Evolutionary conservation across 805 yeast species (phyloP).

Genomic region (Candida tallmaniae): DNA sequence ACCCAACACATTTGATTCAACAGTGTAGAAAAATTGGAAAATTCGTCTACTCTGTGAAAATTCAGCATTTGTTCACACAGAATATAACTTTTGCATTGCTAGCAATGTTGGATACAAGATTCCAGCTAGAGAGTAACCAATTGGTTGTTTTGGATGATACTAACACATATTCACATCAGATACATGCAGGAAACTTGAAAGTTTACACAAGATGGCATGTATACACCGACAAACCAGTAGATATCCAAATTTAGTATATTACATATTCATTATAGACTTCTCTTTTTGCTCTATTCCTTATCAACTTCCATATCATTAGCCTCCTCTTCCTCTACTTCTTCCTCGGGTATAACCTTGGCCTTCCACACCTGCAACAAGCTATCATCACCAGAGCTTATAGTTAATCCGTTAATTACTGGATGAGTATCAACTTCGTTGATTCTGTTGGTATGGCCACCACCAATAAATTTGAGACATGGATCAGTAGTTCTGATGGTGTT

Average conservation of each 20-base stretch:
- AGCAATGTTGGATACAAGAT: slow-evolving; percentile 8
- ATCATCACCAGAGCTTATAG: slow-evolving; percentile 73
- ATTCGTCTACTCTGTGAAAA: slow-evolving; percentile 10
- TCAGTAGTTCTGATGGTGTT: slow-evolving; percentile 41
- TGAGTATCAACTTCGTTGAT: slow-evolving; percentile 68
- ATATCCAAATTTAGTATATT: neutral
- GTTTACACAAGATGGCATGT: slow-evolving; percentile 12
- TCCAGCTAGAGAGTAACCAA: slow-evolving; percentile 2
- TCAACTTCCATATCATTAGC: slow-evolving; percentile 12
- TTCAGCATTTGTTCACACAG: slow-evolving; percentile 1
- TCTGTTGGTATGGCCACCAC: slow-evolving; percentile 80
- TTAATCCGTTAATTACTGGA: slow-evolving; percentile 52
- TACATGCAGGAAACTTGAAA: slow-evolving; percentile 1
- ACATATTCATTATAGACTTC: neutral
- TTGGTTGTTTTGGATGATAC: slow-evolving; percentile 8
- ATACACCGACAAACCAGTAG: slow-evolving; percentile 11
- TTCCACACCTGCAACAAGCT: slow-evolving; percentile 73
- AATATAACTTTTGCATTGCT: slow-evolving; percentile 3
- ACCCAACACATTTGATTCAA: slow-evolving; percentile 9
- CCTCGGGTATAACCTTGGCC: slow-evolving; percentile 47
- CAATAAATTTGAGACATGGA: slow-evolving; percentile 73
- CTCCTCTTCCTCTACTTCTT: slow-evolving; percentile 25
- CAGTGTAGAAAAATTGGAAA: slow-evolving; percentile 7
- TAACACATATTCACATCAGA: slow-evolving; percentile 4
- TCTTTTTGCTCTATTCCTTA: slow-evolving; percentile 5